Evolutionary conservation across 371 early-diverging fungal genomes (phyloP), one percentile per base, ranked within the genome.

Genomic region (Syncephalis plumigaleata): DNA sequence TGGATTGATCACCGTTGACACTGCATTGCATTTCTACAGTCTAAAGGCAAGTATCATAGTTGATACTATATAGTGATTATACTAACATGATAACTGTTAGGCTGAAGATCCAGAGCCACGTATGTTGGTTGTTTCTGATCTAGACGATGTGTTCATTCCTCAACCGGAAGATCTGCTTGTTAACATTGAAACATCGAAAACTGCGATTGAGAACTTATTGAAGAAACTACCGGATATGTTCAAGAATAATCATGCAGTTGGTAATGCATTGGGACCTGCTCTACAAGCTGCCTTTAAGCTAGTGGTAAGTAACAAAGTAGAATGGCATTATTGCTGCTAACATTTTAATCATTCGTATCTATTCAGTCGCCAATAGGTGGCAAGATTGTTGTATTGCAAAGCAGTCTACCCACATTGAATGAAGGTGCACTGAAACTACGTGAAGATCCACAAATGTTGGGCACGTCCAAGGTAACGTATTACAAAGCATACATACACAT

Each of bases 1-100:
- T 42, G 93, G 73, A 1, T 77, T 95, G 39, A 80, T 95, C 45
- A 90, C 92, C 8, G 84, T 90, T 3, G 96, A 95, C 53, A 71
- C 75, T 47, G 57, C 84, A 4, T 58, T 95, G 44, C 93, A 94
- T 52, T 95, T 87, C 57, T 93, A 88, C 61, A 87, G 86, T 45
- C 61, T 95, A 50, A 78, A 60, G 46, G 63, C 58, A 71, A 73
- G 26, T 38, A 37, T 50, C 9, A 16, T 31, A 31, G 31, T 31
- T 7, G 4, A 31, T 31, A 11, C n/a, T 31, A 31, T 31, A 7
- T 31, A 31, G 31, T 31, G 4, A 11, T 31, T 31, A 11, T 31
- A 31, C 11, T 31, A 42, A 27, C 17, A 4, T n/a, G 20, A 46
- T 36, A 18, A 13, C 31, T 36, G 27, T 37, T 57, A 66, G 66